Percentiles rank a stretch among this genome's conserved stretches.
Conservation (phyloP, 306 rosid genomes). For the Acacia confusa region DNA sequence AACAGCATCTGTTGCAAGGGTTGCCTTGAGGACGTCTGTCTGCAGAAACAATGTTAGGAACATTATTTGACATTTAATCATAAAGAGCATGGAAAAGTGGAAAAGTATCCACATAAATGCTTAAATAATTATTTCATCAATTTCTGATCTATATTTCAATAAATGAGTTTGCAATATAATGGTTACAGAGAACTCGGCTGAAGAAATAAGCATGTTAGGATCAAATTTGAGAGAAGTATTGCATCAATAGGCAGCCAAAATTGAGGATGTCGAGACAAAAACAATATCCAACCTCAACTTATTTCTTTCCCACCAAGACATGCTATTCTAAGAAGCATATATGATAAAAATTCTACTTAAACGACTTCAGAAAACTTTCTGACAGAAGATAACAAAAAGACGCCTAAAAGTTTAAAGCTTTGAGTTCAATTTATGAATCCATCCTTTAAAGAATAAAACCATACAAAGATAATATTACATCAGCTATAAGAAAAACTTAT, state of each 20-base stretch:
- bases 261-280: not conserved
- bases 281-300: not conserved
- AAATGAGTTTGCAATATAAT: not conserved
- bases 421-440: conserved; percentile 9
- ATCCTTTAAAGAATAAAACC: conserved; percentile 15
- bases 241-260: not conserved
- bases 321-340: not conserved
- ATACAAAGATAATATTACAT: not conserved
- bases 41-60: conserved; percentile 42
- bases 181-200: not conserved
- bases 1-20: conserved; percentile 91
- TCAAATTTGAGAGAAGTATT: not conserved
- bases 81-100: conserved; percentile 3
- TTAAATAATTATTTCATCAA: not conserved
- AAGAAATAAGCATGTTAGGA: not conserved
- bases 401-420: not conserved
- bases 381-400: conserved; percentile 9
- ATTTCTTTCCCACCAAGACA: not conserved
- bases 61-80: conserved; percentile 24
- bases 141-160: conserved; percentile 9
- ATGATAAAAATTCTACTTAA: not conserved
- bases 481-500: conserved; percentile 2
- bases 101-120: not conserved
- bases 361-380: conserved; percentile 3
- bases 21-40: conserved; percentile 89